phyloP scores from a whole-genome alignment of 1,139 yeast species.

The Citeromyces hawaiiensis region DNA sequence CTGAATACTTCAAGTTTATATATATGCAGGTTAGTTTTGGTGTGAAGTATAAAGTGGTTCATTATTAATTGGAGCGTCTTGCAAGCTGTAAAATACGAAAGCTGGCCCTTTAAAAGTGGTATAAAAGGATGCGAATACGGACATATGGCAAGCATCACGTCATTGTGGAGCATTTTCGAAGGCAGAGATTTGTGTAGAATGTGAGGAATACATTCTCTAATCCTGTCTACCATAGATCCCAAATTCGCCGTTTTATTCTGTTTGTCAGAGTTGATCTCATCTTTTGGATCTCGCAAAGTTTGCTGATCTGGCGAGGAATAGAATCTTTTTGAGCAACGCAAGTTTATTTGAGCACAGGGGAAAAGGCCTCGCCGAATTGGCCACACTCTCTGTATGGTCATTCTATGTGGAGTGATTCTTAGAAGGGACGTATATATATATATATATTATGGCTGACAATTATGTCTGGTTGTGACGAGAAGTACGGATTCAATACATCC shows the following conservation, averaged over 20 bases:
- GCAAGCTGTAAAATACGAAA: constrained; percentile 19
- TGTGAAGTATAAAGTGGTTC: constrained; percentile 39
- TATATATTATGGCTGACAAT: background rate
- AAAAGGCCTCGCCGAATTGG: background rate
- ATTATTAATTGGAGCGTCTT: constrained; percentile 41
- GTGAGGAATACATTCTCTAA: constrained; percentile 42
- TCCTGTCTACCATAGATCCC: constrained; percentile 41
- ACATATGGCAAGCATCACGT: constrained; percentile 44
- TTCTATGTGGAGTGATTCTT: background rate
- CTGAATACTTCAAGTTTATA: constrained; percentile 23
- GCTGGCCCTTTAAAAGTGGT: constrained; percentile 45
- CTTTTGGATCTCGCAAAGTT: background rate
- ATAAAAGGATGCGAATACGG: constrained; percentile 49
- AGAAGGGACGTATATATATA: background rate
- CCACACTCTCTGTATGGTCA: background rate
- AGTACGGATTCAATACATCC: too few species aligned
- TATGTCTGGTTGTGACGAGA: background rate
- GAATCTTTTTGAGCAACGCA: background rate
- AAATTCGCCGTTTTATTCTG: constrained; percentile 37
- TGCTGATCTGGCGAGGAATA: background rate
- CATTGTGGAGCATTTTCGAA: constrained; percentile 29
- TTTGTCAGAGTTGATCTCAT: constrained; percentile 4
- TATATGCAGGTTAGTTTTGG: constrained; percentile 35
- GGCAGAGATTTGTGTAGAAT: constrained; percentile 39
- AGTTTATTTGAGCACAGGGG: background rate